phyloP scores from a whole-genome alignment of 805 yeast genomes.

The Candida loeiensis region DNA sequence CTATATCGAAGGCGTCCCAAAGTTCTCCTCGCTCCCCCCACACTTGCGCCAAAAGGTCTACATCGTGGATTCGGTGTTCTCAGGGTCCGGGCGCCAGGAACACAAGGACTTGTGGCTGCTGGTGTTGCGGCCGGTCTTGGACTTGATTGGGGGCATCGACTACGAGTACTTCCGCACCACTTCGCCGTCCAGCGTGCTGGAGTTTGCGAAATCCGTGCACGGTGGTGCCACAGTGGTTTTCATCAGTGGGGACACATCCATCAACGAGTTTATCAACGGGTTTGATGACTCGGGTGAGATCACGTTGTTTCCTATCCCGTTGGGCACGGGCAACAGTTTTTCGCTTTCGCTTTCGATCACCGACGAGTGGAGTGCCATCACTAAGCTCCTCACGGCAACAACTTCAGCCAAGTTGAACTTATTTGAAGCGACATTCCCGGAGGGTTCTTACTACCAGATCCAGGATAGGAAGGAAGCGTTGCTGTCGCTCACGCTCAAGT shows the following conservation, averaged over 20 bases:
- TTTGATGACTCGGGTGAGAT: conserved; percentile 17
- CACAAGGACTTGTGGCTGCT: conserved; percentile 34
- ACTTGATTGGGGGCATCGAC: conserved; percentile 24
- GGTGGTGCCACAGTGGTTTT: conserved; percentile 47
- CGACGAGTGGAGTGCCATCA: conserved; percentile 26
- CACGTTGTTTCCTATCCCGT: conserved; percentile 49
- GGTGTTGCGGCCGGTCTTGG: conserved; percentile 48
- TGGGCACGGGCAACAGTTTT: conserved; percentile 87
- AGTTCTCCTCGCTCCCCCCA: conserved; percentile 1
- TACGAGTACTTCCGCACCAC: conserved; percentile 45
- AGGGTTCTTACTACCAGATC: conserved; percentile 20
- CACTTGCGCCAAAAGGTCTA: conserved; percentile 15
- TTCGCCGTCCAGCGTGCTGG: conserved; percentile 33
- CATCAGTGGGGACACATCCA: conserved; percentile 83
- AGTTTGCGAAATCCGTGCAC: conserved; percentile 33
- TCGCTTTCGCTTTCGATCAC: conserved; percentile 54
- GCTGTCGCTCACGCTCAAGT: conserved; percentile 21
- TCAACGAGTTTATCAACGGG: conserved; percentile 69
- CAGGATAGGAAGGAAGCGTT: conserved; percentile 17
- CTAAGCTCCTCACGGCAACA: conserved; percentile 30
- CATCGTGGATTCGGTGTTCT: conserved; percentile 48
- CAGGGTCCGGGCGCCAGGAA: conserved; percentile 43
- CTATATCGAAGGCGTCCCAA: neutral
- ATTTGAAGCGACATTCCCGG: conserved; percentile 44
- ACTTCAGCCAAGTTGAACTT: conserved; percentile 37